A percentile compares a stretch with the other conserved stretches of the same genome.
Evolutionary conservation across 1,139 yeast species (phyloP).

Genomic region (Wickerhamomyces sp.): DNA sequence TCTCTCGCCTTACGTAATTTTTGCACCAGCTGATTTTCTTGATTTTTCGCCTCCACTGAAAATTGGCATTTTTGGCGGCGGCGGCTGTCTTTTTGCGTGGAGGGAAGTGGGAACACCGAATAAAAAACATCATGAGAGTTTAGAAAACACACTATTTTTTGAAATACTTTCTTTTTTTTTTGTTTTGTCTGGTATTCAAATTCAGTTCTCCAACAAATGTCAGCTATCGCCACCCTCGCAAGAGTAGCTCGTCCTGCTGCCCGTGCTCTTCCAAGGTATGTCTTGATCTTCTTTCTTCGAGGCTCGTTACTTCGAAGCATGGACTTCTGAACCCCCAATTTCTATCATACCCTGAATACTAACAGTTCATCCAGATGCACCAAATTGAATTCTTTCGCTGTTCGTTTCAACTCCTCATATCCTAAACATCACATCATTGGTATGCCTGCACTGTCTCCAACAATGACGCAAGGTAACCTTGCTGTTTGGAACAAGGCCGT

Average conservation of each 20-base stretch:
- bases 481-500: constrained; percentile 84
- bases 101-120: background rate
- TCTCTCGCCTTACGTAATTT: no score
- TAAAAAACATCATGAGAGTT: background rate
- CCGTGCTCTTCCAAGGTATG: constrained; percentile 22
- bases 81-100: constrained; percentile 1
- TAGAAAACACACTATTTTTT: background rate
- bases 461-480: constrained; percentile 94
- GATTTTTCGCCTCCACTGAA: background rate
- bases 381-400: constrained; percentile 25
- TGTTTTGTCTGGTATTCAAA: background rate
- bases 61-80: background rate
- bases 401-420: constrained; percentile 36
- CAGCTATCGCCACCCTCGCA: constrained; percentile 16
- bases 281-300: background rate
- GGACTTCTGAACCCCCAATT: background rate
- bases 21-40: background rate
- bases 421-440: constrained; percentile 61
- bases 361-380: constrained; percentile 19
- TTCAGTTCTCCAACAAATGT: constrained; percentile 3
- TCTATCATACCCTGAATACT: no score
- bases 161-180: background rate
- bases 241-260: constrained; percentile 17
- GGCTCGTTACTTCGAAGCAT: no score
- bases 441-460: constrained; percentile 91